Evolutionary conservation across 2,329 filamentous ascomycete genomes (phyloP).

Genomic region (Trichophyton verrucosum): DNA sequence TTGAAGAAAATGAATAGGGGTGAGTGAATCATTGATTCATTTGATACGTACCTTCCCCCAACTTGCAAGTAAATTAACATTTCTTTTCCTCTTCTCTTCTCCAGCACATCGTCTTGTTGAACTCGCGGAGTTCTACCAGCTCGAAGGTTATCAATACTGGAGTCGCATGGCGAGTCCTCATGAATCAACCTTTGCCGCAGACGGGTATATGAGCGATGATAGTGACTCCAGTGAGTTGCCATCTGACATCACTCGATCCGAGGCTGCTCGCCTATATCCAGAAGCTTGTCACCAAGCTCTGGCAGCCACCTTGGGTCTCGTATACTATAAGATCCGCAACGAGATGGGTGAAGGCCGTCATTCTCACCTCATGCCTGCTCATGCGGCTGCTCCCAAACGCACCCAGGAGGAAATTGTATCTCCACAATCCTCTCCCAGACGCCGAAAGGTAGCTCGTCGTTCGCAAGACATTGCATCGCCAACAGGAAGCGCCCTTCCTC

Average conservation of each 20-base stretch:
- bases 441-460: constrained; percentile 26
- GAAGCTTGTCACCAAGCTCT: constrained; percentile 31
- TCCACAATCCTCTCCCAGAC: constrained; percentile 21
- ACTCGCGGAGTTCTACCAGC: constrained; percentile 30
- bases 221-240: constrained; percentile 29
- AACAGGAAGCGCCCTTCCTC: background rate
- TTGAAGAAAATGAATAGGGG: constrained; percentile 30
- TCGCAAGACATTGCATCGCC: constrained; percentile 19
- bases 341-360: constrained; percentile 26
- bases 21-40: constrained; percentile 17
- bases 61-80: constrained; percentile 1
- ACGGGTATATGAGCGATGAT: constrained; percentile 23
- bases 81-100: constrained; percentile 8
- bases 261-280: constrained; percentile 26
- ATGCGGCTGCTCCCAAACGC: constrained; percentile 18
- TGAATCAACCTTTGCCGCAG: constrained; percentile 19
- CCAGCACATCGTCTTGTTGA: constrained; percentile 29
- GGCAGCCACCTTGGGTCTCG: constrained; percentile 28
- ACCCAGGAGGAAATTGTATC: constrained; percentile 26
- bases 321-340: constrained; percentile 32
- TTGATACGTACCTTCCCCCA: background rate
- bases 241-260: constrained; percentile 24
- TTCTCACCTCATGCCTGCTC: constrained; percentile 16
- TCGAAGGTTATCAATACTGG: constrained; percentile 31
- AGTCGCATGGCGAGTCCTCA: constrained; percentile 21